A percentile compares a stretch with the other conserved stretches of the same genome.
Conservation (phyloP, 768 basidiomycete genomes). For the Boletus rubroflammeus region DNA sequence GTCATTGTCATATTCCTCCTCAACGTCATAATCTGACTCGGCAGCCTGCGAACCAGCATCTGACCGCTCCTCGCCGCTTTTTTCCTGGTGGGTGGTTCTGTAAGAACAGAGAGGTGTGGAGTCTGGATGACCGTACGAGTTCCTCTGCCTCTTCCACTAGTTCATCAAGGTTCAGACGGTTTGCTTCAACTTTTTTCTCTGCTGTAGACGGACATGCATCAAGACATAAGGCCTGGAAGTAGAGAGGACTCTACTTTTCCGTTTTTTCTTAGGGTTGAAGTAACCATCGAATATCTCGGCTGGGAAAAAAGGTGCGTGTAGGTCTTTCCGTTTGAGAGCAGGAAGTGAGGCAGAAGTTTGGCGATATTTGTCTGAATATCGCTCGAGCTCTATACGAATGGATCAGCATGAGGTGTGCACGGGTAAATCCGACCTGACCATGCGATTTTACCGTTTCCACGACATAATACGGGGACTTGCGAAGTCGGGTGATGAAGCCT, state of each 20-base stretch:
- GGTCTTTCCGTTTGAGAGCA: constrained; percentile 61
- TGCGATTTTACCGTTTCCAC: constrained; percentile 66
- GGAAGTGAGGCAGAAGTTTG: constrained; percentile 59
- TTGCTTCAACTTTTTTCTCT: constrained; percentile 35
- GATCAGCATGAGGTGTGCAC: background rate
- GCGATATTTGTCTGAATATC: constrained; percentile 83
- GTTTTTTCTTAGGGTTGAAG: constrained; percentile 72
- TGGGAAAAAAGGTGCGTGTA: constrained; percentile 78
- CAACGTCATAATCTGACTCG: constrained; percentile 79
- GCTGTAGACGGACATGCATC: constrained; percentile 2
- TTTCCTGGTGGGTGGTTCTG: constrained; percentile 42
- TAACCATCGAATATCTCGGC: constrained; percentile 70
- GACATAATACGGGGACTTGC: constrained; percentile 71
- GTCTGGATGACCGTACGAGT: constrained; percentile 33
- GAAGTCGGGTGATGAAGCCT: constrained; percentile 60
- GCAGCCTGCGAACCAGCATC: constrained; percentile 62
- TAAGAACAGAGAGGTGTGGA: background rate
- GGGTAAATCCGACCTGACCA: constrained; percentile 34
- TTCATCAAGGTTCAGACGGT: constrained; percentile 61
- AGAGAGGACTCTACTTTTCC: constrained; percentile 36
- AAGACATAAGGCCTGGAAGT: background rate
- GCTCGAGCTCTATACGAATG: constrained; percentile 54
- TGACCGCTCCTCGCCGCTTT: constrained; percentile 67
- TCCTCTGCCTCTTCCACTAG: constrained; percentile 65
- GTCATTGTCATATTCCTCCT: constrained; percentile 90